phyloP scores from a whole-genome alignment of 2,329 filamentous ascomycete genomes.

The Sarocladiaceae sp. region DNA sequence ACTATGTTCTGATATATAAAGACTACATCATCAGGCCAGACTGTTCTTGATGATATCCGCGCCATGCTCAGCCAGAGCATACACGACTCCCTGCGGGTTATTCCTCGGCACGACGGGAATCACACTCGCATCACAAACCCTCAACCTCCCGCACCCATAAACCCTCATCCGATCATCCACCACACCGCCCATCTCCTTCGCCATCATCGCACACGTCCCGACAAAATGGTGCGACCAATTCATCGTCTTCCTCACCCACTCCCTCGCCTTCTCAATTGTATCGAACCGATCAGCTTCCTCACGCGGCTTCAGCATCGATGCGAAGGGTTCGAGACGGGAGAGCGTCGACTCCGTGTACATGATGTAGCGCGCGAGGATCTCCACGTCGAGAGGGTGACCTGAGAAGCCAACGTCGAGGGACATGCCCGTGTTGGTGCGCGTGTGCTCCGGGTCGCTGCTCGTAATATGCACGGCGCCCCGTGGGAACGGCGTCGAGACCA shows the following conservation, averaged over 20 bases:
- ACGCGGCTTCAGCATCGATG: conserved; percentile 27
- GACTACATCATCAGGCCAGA: background rate
- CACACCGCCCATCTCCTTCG: conserved; percentile 30
- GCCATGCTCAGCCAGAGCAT: conserved; percentile 13
- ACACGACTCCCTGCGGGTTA: conserved; percentile 12
- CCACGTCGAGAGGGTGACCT: conserved; percentile 48
- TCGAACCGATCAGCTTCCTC: background rate
- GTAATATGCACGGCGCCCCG: conserved; percentile 53
- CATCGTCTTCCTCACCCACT: conserved; percentile 25
- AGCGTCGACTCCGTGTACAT: conserved; percentile 29
- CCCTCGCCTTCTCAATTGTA: conserved; percentile 20
- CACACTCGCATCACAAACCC: conserved; percentile 14
- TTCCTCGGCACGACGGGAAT: conserved; percentile 13
- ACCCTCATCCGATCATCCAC: conserved; percentile 13
- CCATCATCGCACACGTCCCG: conserved; percentile 43
- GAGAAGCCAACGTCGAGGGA: conserved; percentile 51
- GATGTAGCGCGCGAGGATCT: conserved; percentile 38
- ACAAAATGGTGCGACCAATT: conserved; percentile 38
- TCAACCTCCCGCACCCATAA: conserved; percentile 12
- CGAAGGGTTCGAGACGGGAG: conserved; percentile 31
- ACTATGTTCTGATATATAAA: too few species aligned
- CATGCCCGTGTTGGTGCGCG: conserved; percentile 20
- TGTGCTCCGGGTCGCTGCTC: conserved; percentile 22
- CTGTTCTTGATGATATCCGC: conserved; percentile 9
- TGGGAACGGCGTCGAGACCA: conserved; percentile 52